Evolutionary conservation across 495 filamentous ascomycete genomes (phyloP), one percentile per base, ranked within the genome.

Genomic region (Xylaria cubensis): DNA sequence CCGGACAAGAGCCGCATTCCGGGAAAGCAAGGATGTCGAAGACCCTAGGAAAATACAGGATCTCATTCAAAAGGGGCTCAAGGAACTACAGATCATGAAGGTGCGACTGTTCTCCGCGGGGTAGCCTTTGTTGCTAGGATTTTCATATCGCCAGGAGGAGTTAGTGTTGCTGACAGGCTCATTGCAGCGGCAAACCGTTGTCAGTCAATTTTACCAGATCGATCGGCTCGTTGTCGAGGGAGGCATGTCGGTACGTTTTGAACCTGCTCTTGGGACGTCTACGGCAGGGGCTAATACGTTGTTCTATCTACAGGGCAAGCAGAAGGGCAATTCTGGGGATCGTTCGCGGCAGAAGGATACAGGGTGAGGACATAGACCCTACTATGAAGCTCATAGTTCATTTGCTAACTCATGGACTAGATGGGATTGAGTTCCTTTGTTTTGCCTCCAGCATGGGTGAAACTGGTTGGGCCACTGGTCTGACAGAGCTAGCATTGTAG

Each of bases 191-290:
- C 96, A 99, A 91, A 97, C 95, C 6, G 86, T 94, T 42, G 88
- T 99, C 74, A 97, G 93, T 76, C 93, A 97, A 80, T 98, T 98
- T 82, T 99, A 92, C 84, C 92, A 97, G 83, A 76, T 96, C 76
- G 94, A 99, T 81, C 85, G 90, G 77, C 88, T 99, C 78, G 96
- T 99, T 32, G 94, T 99, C 7, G 96, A 99, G 79, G 95, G 95
- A 24, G 92, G 93, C 71, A 90, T 81, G 72, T 82, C 84, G 78
- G 84, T 86, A 82, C 5, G 84, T 80, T 50, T 53, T 41, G 39
- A 56, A 46, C 10, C 19, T 42, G 32, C n/a, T 17, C 55, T 6
- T 10, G 9, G 12, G 32, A 15, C 5, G 15, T 34, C 24, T 46
- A 6, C 12, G 13, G 19, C 6, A 36, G 15, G 58, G 24, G 44